Base-by-base conservation (phyloP, 2,329 filamentous ascomycete genomes). In the Curvularia lunata region DNA sequence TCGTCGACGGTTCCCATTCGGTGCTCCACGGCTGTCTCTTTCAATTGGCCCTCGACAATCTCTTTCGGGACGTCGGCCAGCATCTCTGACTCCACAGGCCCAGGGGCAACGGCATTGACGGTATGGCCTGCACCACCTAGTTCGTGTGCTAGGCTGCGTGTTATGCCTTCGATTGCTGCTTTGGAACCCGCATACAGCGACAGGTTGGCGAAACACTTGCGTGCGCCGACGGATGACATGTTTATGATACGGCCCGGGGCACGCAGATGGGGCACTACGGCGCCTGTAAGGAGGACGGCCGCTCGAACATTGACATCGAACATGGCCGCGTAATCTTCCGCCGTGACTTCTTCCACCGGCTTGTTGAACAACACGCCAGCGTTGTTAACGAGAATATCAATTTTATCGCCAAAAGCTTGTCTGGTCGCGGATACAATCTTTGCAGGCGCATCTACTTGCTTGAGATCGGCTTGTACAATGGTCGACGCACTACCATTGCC, bases 101-200 rank as follows among this genome's bases (percentile, higher is more conserved):
- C 86, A 0, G 86, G 85, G 19, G 82, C 82, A 2, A 89, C 82
- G 0, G 81, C 79, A 62, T 89, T 89, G 25, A 87, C 86, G 0
- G 86, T 88, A 56, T 84, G 84, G 0, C 86, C 85, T 56, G 80
- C 73, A 3, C 59, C 68, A 0, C 86, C 86, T 8, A 88, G 74
- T 72, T 89, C 86, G 0, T 79, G 78, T 0, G 87, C 86, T 81
- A 85, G 85, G 43, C 78, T 81, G 6, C 85, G 77, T 9, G 86
- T 88, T 53, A 88, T 70, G 0, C 81, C 84, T 69, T 89, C 86
- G 16, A 88, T 69, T 5, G 85, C 86, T 0, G 84, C 84, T 67
- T 88, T 88, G 4, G 81, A 83, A 0, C 83, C 81, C 46, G 79
- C 80, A 69, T 88, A 88, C 2, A 86, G 69, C 1, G 80, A 77